These are phyloP conservation scores for Oryza australiensis DNA, from an alignment of 176 grass and related monocot species.

Conservation along the genomic window DNA sequence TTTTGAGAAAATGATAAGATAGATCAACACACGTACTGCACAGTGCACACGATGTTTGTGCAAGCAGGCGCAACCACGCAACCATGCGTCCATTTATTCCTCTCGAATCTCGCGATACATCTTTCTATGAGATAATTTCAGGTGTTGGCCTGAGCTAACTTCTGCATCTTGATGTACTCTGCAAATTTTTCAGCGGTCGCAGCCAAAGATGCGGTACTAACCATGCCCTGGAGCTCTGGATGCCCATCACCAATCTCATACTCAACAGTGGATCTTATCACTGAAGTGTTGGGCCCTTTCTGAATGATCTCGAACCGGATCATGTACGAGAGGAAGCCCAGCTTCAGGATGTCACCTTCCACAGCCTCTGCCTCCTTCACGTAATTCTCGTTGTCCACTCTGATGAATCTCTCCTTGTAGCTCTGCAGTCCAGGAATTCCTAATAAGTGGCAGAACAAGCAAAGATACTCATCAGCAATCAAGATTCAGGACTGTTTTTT, in stretches of 20 bases:
- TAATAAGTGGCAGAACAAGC: neutral
- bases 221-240: slow-evolving; percentile 17
- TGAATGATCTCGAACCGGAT: slow-evolving; percentile 22
- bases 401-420: slow-evolving; percentile 34
- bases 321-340: slow-evolving; percentile 40
- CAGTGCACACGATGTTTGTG: neutral
- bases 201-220: slow-evolving; percentile 25
- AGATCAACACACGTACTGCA: neutral
- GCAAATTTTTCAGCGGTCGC: slow-evolving; percentile 16
- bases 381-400: slow-evolving; percentile 24
- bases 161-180: slow-evolving; percentile 38
- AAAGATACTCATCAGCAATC: neutral
- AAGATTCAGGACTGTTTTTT: too few relatives aligned
- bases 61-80: neutral
- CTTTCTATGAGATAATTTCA: neutral
- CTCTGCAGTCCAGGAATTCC: slow-evolving; percentile 19
- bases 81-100: neutral
- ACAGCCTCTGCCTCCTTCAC: slow-evolving; percentile 36
- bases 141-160: neutral
- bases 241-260: slow-evolving; percentile 33
- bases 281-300: slow-evolving; percentile 24
- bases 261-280: slow-evolving; percentile 30
- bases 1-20: too few relatives aligned
- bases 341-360: slow-evolving; percentile 18
- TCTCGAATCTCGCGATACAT: neutral